Conservation (phyloP, 2,329 filamentous ascomycete genomes). For the Aureobasidium sp. region DNA sequence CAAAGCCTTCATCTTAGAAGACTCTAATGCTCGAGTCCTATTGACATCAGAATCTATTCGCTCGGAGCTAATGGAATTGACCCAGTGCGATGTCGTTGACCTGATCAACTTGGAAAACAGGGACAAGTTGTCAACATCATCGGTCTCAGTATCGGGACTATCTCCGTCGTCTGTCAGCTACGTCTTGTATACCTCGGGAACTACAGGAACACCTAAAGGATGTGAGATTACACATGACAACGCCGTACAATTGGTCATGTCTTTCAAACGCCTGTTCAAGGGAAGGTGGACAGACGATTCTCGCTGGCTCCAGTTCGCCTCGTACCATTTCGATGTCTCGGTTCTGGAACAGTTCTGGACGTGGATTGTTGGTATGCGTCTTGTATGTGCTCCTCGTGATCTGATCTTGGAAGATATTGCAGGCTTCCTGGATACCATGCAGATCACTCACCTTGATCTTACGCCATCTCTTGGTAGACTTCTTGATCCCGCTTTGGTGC, state of each 20-base stretch:
- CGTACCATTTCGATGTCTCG: constrained; percentile 89
- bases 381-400: constrained; percentile 75
- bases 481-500: constrained; percentile 70
- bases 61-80: not conserved
- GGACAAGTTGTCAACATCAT: constrained; percentile 27
- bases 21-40: constrained; percentile 58
- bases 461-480: constrained; percentile 80
- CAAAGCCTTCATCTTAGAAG: constrained; percentile 68
- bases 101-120: constrained; percentile 28
- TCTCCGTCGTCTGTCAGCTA: constrained; percentile 58
- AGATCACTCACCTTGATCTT: constrained; percentile 84
- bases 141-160: constrained; percentile 27
- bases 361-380: constrained; percentile 80
- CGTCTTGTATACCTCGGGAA: constrained; percentile 80
- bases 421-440: constrained; percentile 58
- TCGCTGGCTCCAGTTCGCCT: constrained; percentile 86
- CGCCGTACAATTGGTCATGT: constrained; percentile 78
- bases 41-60: constrained; percentile 37
- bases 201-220: constrained; percentile 78
- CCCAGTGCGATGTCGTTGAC: constrained; percentile 34
- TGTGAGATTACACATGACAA: constrained; percentile 86
- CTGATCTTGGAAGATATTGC: constrained; percentile 77
- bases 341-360: constrained; percentile 93
- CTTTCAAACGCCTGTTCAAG: constrained; percentile 70
- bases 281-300: constrained; percentile 65